Conservation (phyloP, 306 rosid genomes). For the Fragaria nilgerrensis region DNA sequence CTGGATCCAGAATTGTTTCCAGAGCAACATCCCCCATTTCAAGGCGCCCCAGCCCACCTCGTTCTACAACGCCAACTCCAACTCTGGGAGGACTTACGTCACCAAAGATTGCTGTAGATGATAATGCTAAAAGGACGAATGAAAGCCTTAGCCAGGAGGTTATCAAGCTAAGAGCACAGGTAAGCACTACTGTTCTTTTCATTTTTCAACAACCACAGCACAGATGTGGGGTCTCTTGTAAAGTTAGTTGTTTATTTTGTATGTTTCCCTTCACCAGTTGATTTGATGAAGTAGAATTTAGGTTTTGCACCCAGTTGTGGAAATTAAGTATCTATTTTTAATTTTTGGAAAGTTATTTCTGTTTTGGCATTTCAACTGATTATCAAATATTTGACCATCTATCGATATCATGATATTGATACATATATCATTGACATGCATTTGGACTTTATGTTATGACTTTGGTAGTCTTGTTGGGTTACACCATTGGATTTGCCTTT, state of each 20-base stretch:
- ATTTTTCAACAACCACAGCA: background rate
- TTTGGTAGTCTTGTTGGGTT: background rate
- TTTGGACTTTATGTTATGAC: background rate
- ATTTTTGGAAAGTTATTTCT: background rate
- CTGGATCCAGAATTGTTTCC: slow-evolving; percentile 99
- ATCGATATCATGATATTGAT: background rate
- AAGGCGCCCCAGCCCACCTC: slow-evolving; percentile 98
- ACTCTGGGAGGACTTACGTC: slow-evolving; percentile 96
- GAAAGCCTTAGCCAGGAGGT: slow-evolving; percentile 95
- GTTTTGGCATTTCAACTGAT: background rate
- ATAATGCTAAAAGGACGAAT: slow-evolving; percentile 72
- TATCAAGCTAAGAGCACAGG: slow-evolving; percentile 90
- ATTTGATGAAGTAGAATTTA: background rate
- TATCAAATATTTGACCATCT: background rate
- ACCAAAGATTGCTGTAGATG: slow-evolving; percentile 84
- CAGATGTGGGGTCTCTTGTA: background rate
- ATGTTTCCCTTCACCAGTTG: background rate
- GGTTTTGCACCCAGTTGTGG: background rate
- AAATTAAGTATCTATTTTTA: background rate
- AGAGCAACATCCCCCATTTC: slow-evolving; percentile 99
- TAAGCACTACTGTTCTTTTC: slow-evolving; percentile 16
- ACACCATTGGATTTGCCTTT: background rate
- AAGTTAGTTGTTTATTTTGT: background rate
- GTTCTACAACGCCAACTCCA: slow-evolving; percentile 98
- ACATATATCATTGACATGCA: background rate